These are phyloP conservation scores for Fusarium decemcellulare DNA, from an alignment of 2,329 filamentous ascomycete species.

Conservation along the genomic window DNA sequence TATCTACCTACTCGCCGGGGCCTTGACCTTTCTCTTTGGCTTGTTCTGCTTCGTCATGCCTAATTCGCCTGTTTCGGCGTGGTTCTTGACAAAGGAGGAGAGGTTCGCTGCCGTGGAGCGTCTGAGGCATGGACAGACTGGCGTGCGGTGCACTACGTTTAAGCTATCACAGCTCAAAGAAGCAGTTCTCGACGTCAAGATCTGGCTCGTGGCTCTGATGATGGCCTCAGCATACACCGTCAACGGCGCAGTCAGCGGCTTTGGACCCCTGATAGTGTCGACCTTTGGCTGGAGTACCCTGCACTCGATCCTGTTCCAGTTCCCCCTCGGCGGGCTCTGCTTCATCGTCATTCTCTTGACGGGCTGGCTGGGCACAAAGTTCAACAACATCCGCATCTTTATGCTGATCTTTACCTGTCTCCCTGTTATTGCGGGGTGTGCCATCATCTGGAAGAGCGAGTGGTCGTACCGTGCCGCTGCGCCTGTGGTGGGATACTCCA, in stretches of 20 bases:
- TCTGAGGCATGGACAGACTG: conserved; percentile 73
- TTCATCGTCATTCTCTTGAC: conserved; percentile 76
- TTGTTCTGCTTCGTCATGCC: conserved; percentile 76
- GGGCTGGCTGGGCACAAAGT: conserved; percentile 73
- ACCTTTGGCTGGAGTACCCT: conserved; percentile 78
- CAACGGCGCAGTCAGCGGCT: conserved; percentile 79
- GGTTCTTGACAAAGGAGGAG: conserved; percentile 77
- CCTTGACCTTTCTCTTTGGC: conserved; percentile 75
- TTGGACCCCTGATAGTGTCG: conserved; percentile 79
- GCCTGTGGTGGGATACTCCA: conserved; percentile 79
- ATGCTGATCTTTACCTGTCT: conserved; percentile 77
- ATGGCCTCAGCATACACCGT: conserved; percentile 80
- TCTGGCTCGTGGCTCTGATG: conserved; percentile 76
- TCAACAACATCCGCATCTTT: conserved; percentile 74
- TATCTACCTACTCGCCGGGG: conserved; percentile 77
- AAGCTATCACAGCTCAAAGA: conserved; percentile 73
- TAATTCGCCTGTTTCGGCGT: conserved; percentile 75
- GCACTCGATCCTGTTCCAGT: conserved; percentile 80
- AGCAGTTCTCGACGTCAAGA: conserved; percentile 70
- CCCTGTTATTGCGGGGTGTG: conserved; percentile 81
- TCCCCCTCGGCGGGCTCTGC: conserved; percentile 79
- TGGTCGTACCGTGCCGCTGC: conserved; percentile 76
- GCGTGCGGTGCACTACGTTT: conserved; percentile 72
- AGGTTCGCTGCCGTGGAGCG: conserved; percentile 75
- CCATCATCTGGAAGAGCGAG: conserved; percentile 79